Evolutionary conservation across 345 rosid species (phyloP), one percentile per base, ranked within the genome.

Genomic region (Eucalyptus cloeziana): DNA sequence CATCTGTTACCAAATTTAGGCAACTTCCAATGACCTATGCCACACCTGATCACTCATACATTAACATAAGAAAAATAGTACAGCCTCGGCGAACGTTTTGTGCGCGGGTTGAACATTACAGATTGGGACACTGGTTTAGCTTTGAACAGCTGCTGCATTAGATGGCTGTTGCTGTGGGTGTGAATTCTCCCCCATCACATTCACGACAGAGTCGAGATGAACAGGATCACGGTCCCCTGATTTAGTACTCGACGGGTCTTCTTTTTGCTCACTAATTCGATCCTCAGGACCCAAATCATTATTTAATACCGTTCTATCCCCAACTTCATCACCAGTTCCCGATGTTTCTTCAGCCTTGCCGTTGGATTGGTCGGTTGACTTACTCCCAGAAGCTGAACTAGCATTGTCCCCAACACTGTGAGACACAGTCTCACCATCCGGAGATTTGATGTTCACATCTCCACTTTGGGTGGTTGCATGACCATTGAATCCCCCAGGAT

Each of bases 61-160:
- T 69, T 87, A 90, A 88, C 89, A 88, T 50, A 86, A 87, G 85
- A 76, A 76, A 76, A 40, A 76, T 90, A 90, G 86, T 87, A 88
- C 88, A 83, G 90, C 86, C 89, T 56, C 80, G 47, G 67, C 45
- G 87, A 90, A 62, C 40, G 86, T 86, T 51, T 80, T 27, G 87
- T 88, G 49, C 27, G 52, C 86, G 85, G 85, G 85, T 76, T 76
- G 85, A 40, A 22, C 85, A 22, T 40, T 52, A 40, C 45, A 83
- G 76, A n/a, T 50, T 27, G 67, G 86, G 50, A 9, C 89, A 5
- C 86, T 88, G 64, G 80, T 88, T 93, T 93, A 95, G 95, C 96
- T 96, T 88, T 91, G 94, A 31, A 92, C 94, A 88, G 94, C 92
- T 90, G 95, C 97, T 60, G 96, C 89, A 88, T 90, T 94, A 5